Conservation (phyloP, 225 moss, liverwort and hornwort species). For the Asterella californica region DNA sequence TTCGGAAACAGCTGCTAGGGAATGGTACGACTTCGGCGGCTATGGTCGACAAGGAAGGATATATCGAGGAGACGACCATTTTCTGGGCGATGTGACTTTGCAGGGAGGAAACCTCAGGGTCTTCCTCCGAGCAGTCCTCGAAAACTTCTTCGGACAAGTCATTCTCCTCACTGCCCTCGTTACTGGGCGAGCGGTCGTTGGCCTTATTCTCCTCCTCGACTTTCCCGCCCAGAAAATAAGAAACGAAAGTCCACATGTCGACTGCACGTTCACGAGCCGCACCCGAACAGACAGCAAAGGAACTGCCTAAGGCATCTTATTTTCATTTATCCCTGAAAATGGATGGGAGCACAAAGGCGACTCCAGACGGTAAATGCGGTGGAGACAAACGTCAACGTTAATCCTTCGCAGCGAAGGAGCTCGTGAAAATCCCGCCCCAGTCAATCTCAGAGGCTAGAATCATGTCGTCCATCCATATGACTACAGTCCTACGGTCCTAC, state of each 20-base stretch:
- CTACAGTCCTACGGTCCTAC: conserved; percentile 7
- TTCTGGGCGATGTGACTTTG: background rate
- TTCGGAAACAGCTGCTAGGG: background rate
- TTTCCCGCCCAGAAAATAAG: background rate
- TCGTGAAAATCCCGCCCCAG: conserved; percentile 3
- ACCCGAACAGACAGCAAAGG: background rate
- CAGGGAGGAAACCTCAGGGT: background rate
- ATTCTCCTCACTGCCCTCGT: background rate
- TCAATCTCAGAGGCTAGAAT: conserved; percentile 14
- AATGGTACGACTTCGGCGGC: background rate
- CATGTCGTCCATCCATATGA: conserved; percentile 7
- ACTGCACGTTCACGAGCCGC: background rate
- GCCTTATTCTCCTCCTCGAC: background rate
- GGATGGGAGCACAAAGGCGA: background rate
- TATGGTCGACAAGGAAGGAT: background rate
- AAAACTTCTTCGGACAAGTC: background rate
- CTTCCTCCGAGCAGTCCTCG: conserved; percentile 1
- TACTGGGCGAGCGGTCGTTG: background rate
- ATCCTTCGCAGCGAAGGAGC: background rate
- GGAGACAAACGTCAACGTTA: background rate
- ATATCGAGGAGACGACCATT: background rate
- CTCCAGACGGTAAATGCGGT: background rate
- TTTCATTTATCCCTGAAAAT: background rate
- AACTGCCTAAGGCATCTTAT: background rate
- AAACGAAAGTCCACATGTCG: background rate